phyloP scores from a whole-genome alignment of 495 filamentous ascomycete genomes.

The Saxophila tyrrhenica region DNA sequence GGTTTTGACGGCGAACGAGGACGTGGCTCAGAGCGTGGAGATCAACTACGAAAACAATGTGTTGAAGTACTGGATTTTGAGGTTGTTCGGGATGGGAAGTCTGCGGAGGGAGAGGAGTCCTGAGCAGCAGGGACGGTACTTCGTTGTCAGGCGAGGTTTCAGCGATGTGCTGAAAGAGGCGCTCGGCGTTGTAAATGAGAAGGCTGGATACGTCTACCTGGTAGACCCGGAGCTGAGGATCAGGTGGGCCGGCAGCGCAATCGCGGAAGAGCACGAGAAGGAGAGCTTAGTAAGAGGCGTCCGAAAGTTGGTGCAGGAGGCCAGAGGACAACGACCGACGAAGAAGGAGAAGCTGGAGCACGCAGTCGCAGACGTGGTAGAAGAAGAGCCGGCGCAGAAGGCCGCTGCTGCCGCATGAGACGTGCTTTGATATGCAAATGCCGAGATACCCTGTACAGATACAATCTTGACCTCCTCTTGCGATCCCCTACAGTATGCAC shows the following conservation, averaged over 20 bases:
- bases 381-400: conserved; percentile 4
- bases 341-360: conserved; percentile 11
- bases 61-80: conserved; percentile 64
- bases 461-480: conserved; percentile 2
- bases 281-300: conserved; percentile 59
- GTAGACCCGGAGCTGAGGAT: conserved; percentile 80
- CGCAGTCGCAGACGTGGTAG: conserved; percentile 3
- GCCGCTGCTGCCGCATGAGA: not conserved
- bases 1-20: conserved; percentile 36
- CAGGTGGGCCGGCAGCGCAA: conserved; percentile 88
- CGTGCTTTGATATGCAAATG: not conserved
- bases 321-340: conserved; percentile 9
- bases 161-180: conserved; percentile 59
- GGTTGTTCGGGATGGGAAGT: conserved; percentile 47
- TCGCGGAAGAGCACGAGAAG: conserved; percentile 55
- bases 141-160: conserved; percentile 70
- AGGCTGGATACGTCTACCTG: conserved; percentile 91
- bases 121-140: conserved; percentile 62
- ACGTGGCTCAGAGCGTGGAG: conserved; percentile 58
- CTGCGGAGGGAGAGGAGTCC: conserved; percentile 45
- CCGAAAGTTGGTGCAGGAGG: conserved; percentile 54
- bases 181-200: conserved; percentile 73
- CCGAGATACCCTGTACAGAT: not conserved
- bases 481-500: not conserved
- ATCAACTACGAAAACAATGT: conserved; percentile 77